Base-by-base conservation (phyloP, 1,139 yeast genomes). In the Candida smagusa region DNA sequence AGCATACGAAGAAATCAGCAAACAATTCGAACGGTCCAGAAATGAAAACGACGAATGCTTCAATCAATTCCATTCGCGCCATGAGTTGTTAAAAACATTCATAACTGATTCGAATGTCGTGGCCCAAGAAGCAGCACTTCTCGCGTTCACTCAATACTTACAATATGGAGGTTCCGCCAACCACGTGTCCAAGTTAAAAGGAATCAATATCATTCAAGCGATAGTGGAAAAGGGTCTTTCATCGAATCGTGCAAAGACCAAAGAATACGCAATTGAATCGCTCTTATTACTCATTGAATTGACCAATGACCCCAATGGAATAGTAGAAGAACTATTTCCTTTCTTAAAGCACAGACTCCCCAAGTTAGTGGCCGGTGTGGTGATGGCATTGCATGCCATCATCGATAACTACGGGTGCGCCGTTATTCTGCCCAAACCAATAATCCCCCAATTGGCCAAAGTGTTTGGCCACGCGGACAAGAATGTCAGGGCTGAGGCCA, bases 401-500 rank as follows among this genome's bases (percentile, higher is more conserved):
- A 74, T 82, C 41, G 65, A 66, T 22, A 68, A 70, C 34, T 92
- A 78, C 66, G 96, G 96, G n/a, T 80, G 94, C 38, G 72, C 81
- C 0, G 72, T 87, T 9, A 63, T 78, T 16, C 47, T 45, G 38
- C 84, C 92, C 0, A 76, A 79, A 48, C 66, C 76, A 2, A 67
- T 84, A 0, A 61, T 88, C 26, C 78, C 81, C 23, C 63, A 61
- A 3, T 63, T 92, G 27, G 79, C 87, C 2, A 82, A 81, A 49
- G 59, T 89, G 36, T 89, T 89, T 55, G 82, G 79, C 3, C 96
- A 90, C 57, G 89, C 96, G 2, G 98, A 94, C 61, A 78, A 77
- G 48, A 86, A 77, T 43, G 97, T 94, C 6, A 76, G 98, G 53
- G 78, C 81, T 2, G 96, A 87, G 53, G 79, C 96, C 2, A 74